Base-by-base conservation (phyloP, 768 basidiomycete genomes). In the Tulasnella sp. region DNA sequence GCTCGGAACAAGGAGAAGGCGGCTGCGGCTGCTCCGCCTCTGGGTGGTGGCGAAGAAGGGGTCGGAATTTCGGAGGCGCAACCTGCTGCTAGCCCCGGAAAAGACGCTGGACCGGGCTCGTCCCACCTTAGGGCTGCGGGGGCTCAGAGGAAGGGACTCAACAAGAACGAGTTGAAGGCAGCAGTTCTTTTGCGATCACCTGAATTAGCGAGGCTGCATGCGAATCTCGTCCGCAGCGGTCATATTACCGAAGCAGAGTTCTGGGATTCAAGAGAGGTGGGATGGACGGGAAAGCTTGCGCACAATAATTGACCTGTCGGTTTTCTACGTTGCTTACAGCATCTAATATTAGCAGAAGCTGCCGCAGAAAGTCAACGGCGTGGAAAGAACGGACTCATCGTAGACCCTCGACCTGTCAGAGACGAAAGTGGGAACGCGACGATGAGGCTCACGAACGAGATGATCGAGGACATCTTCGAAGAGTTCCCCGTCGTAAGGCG, bases 381-480 rank as follows among this genome's bases (percentile, higher is more conserved):
- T 62, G 91, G 90, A n/a, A 86, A 85, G 68, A 76, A 86, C 0
- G 88, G 87, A 41, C 83, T 87, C 65, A 78, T 93, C 24, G 89
- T 92, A 19, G 91, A 92, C 65, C 90, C 89, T 4, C 84, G 88
- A 42, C 88, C 89, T 3, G 84, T 89, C 67, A 82, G 88, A 1
- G 81, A 85, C 17, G 87, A 89, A 61, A 80, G 81, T 22, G 89
- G 88, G 17, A 88, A 93, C 70, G 79, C 87, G 67, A 93, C 89
- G 70, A 89, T 92, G 63, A 80, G 85, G 63, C 85, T 94, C 49
- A 93, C 92, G 2, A 87, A 87, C 15, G 89, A 92, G 70, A 78
- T 97, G 46, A 87, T 94, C 31, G 83, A 89, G 65, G 94, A 98
- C 66, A 92, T 98, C 50, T 99, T 99, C 66, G 92, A 98, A 63